Evolutionary conservation across 176 grass and related monocot genomes (phyloP).

Genomic region (Oryza brachyantha): DNA sequence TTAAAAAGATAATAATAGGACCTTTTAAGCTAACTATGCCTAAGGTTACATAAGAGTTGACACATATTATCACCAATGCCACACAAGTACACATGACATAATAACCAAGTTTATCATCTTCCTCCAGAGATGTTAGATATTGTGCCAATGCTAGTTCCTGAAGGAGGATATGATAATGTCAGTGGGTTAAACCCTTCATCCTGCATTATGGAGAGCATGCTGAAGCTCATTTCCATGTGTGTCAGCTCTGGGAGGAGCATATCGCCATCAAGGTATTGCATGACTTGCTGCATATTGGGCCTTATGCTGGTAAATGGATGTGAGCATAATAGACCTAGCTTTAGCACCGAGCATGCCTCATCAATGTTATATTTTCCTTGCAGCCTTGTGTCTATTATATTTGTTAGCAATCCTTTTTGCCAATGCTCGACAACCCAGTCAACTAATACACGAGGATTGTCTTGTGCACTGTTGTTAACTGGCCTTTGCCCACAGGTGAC

Average conservation of each 20-base stretch:
- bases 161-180: neutral
- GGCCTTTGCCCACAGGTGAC: neutral
- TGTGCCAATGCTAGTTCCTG: neutral
- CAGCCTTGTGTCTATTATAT: constrained; percentile 21
- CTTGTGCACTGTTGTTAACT: neutral
- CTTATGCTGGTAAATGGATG: constrained; percentile 23
- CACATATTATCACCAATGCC: neutral
- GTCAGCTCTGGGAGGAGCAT: neutral
- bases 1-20: no score
- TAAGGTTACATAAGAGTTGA: neutral
- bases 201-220: constrained; percentile 13
- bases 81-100: neutral
- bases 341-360: constrained; percentile 33
- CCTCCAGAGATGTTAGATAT: neutral
- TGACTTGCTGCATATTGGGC: constrained; percentile 33
- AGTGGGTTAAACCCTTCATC: neutral
- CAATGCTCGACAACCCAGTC: constrained; percentile 25
- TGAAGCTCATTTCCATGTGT: constrained; percentile 11
- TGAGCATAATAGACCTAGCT: constrained; percentile 39
- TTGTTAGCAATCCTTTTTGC: neutral
- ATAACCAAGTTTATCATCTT: neutral
- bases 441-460: neutral
- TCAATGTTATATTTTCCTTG: neutral
- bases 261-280: constrained; percentile 29
- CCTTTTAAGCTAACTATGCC: no score